A percentile compares a stretch with the other conserved stretches of the same genome.
phyloP scores from a whole-genome alignment of 2,329 filamentous ascomycete genomes.

The Ophiosphaerella herpotricha region DNA sequence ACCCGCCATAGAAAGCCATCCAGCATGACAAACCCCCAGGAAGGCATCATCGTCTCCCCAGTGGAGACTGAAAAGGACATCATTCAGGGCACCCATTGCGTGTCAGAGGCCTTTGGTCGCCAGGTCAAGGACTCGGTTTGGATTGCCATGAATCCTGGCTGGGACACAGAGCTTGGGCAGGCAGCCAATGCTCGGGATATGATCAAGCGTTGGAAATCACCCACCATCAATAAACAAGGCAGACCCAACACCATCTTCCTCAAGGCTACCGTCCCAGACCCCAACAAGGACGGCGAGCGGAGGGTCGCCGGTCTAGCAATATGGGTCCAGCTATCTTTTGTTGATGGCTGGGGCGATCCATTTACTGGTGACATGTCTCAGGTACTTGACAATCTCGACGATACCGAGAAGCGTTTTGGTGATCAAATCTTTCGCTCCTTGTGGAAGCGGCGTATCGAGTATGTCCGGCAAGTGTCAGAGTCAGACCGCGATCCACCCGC shows the following conservation, averaged over 20 bases:
- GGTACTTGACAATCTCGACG: constrained; percentile 44
- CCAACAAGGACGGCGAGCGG: constrained; percentile 23
- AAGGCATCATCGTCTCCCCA: constrained; percentile 19
- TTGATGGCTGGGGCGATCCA: constrained; percentile 55
- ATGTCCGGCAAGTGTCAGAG: constrained; percentile 32
- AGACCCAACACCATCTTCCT: constrained; percentile 58
- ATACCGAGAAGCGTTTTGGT: constrained; percentile 54
- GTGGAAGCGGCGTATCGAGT: constrained; percentile 47
- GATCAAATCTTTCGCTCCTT: constrained; percentile 53
- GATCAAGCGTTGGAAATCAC: constrained; percentile 49
- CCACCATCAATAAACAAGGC: constrained; percentile 51
- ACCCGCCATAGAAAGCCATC: background rate
- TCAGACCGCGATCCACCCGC: constrained; percentile 46
- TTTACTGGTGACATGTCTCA: constrained; percentile 24
- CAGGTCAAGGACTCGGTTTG: constrained; percentile 59
- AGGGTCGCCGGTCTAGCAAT: constrained; percentile 59
- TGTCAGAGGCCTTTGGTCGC: constrained; percentile 54
- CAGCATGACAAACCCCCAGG: constrained; percentile 16
- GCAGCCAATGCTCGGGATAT: constrained; percentile 45
- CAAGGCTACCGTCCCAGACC: constrained; percentile 56
- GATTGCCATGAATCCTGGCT: constrained; percentile 58
- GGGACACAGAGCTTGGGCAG: constrained; percentile 57
- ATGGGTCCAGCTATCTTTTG: constrained; percentile 59
- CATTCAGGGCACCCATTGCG: constrained; percentile 35
- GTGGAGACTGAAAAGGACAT: constrained; percentile 31